These are phyloP conservation scores for Lentinula aciculospora DNA, from an alignment of 768 basidiomycete genomes.

Conservation along the genomic window DNA sequence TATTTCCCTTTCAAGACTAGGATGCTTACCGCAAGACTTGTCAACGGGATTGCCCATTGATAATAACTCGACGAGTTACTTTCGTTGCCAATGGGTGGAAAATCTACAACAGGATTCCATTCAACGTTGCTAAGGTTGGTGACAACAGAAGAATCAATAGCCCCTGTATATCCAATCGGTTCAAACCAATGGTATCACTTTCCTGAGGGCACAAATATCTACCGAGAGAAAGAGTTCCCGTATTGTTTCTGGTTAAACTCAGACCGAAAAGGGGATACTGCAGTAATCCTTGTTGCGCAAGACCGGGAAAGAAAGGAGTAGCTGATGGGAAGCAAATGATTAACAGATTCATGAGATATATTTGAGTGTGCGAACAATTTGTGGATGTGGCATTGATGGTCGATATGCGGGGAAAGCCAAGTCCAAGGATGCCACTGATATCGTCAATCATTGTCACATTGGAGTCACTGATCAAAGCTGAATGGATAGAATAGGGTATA, in stretches of 20 bases:
- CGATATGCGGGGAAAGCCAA: constrained; percentile 74
- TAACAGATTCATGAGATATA: neutral
- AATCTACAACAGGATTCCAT: constrained; percentile 75
- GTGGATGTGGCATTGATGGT: constrained; percentile 38
- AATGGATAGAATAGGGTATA: neutral
- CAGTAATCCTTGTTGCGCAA: constrained; percentile 58
- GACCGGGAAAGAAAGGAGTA: constrained; percentile 58
- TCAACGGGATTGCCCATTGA: constrained; percentile 66
- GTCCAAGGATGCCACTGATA: constrained; percentile 66
- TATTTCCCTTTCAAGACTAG: too few species aligned
- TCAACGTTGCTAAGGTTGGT: constrained; percentile 50
- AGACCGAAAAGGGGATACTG: constrained; percentile 78
- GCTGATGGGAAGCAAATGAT: constrained; percentile 32
- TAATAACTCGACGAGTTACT: constrained; percentile 65
- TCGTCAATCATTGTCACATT: constrained; percentile 60
- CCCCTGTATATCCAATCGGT: constrained; percentile 44
- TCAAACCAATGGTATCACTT: neutral
- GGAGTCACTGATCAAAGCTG: constrained; percentile 57
- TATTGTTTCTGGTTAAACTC: constrained; percentile 50
- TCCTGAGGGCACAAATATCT: constrained; percentile 8
- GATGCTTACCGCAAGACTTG: constrained; percentile 35
- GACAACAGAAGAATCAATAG: constrained; percentile 67
- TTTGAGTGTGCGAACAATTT: constrained; percentile 37
- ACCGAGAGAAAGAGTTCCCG: constrained; percentile 67
- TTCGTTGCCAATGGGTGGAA: constrained; percentile 55